phyloP scores from a whole-genome alignment of 371 early-diverging fungal genomes.

The Circinella umbellata region DNA sequence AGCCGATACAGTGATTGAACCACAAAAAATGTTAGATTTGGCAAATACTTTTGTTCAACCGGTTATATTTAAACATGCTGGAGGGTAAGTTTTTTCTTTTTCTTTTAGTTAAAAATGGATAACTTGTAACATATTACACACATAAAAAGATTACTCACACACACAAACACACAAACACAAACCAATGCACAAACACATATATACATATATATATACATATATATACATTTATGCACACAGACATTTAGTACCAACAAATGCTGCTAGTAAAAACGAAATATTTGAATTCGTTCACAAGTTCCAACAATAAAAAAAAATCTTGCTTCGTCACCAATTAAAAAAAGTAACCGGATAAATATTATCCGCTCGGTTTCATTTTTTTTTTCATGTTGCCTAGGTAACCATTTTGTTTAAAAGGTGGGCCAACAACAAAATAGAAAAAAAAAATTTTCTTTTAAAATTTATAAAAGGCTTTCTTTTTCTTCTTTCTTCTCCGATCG shows the following conservation, averaged over 20 bases:
- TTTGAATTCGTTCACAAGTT: constrained; percentile 64
- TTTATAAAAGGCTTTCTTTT: constrained; percentile 5
- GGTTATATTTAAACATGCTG: constrained; percentile 43
- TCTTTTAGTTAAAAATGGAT: background rate
- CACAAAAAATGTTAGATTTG: constrained; percentile 47
- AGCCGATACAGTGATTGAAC: constrained; percentile 56
- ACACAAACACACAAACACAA: no score
- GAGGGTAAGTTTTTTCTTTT: constrained; percentile 47
- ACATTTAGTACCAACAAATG: constrained; percentile 72
- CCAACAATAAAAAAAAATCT: background rate
- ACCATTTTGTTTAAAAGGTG: no score
- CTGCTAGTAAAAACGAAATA: constrained; percentile 61
- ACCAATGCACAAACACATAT: no score
- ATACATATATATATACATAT: no score
- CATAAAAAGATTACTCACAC: no score
- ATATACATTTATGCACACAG: constrained; percentile 27
- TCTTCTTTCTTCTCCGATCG: constrained; percentile 1
- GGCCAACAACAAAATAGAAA: background rate
- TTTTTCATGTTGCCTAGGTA: background rate
- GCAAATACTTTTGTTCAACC: constrained; percentile 45
- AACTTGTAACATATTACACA: background rate
- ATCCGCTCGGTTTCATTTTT: constrained; percentile 8
- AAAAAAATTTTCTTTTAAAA: constrained; percentile 15
- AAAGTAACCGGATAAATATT: background rate
- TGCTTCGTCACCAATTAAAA: background rate